These are phyloP conservation scores for Penicillium capsulatum DNA, from an alignment of 2,329 filamentous ascomycete genomes.

Conservation along the genomic window DNA sequence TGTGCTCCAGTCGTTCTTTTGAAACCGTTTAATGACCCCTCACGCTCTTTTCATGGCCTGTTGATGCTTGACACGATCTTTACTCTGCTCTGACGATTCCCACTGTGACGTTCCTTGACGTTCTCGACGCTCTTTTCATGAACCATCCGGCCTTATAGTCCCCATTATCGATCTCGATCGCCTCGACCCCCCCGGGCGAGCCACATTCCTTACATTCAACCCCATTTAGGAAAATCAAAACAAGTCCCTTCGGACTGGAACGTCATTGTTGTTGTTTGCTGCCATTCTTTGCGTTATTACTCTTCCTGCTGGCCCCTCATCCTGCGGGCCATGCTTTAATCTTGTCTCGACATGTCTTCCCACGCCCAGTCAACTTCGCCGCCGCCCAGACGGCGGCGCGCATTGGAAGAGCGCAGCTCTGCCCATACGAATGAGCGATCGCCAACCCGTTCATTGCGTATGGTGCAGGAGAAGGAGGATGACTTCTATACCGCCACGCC, in stretches of 20 bases:
- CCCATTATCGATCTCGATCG: conserved; percentile 14
- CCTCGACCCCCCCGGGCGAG: conserved; percentile 20
- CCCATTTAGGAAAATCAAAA: conserved; percentile 25
- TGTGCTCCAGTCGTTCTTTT: conserved; percentile 28
- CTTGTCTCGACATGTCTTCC: conserved; percentile 33
- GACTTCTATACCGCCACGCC: conserved; percentile 42
- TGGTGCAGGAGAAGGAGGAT: conserved; percentile 32
- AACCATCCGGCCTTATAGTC: conserved; percentile 9
- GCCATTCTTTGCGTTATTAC: conserved; percentile 4
- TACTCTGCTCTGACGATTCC: conserved; percentile 8
- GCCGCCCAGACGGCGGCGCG: conserved; percentile 38
- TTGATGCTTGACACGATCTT: conserved; percentile 23
- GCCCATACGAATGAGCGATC: conserved; percentile 45
- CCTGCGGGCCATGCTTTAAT: conserved; percentile 29
- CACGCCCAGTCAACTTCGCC: conserved; percentile 24
- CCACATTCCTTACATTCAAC: conserved; percentile 28
- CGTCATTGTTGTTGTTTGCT: conserved; percentile 5
- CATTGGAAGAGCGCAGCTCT: conserved; percentile 45
- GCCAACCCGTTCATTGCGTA: conserved; percentile 35
- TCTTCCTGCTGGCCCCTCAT: conserved; percentile 2
- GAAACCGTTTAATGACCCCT: conserved; percentile 20
- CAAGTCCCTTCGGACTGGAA: conserved; percentile 10
- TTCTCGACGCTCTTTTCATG: conserved; percentile 27
- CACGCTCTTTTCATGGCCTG: conserved; percentile 34
- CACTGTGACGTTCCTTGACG: conserved; percentile 16